Percentiles rank a stretch among this genome's conserved stretches.
phyloP scores from a whole-genome alignment of 2,329 filamentous ascomycete genomes.

The Cordyceps farinosa region DNA sequence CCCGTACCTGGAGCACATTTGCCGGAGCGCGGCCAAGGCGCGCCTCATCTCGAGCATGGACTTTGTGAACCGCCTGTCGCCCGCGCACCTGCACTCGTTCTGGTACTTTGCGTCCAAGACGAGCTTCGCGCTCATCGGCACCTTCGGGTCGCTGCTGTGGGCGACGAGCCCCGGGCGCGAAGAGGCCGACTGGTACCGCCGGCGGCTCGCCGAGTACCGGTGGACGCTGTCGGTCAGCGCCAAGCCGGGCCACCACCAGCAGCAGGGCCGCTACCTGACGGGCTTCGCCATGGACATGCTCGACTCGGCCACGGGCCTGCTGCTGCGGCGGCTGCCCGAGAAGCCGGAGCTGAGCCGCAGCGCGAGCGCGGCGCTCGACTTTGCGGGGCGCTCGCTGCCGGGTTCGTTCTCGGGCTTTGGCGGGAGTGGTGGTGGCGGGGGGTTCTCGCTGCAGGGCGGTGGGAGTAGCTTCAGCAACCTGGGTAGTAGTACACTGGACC shows the following conservation, averaged over 20 bases:
- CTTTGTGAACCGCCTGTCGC: constrained; percentile 88
- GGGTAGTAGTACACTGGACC: constrained; percentile 29
- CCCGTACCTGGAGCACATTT: constrained; percentile 84
- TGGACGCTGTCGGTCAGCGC: constrained; percentile 90
- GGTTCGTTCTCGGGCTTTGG: constrained; percentile 30
- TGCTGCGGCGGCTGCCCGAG: constrained; percentile 66
- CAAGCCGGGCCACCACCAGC: constrained; percentile 52
- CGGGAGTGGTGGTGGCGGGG: constrained; percentile 3
- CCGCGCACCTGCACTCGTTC: constrained; percentile 81
- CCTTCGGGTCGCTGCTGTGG: constrained; percentile 86
- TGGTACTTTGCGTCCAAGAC: constrained; percentile 88
- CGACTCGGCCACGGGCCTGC: constrained; percentile 65
- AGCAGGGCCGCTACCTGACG: constrained; percentile 55
- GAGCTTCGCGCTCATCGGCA: constrained; percentile 92
- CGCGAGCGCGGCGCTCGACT: constrained; percentile 45
- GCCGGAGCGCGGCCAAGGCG: constrained; percentile 88
- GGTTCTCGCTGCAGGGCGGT: constrained; percentile 31
- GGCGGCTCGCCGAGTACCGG: constrained; percentile 80
- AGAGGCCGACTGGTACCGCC: constrained; percentile 89
- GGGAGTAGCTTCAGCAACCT: constrained; percentile 39
- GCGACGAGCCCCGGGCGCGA: constrained; percentile 83
- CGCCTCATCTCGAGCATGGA: constrained; percentile 95
- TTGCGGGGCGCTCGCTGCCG: constrained; percentile 34
- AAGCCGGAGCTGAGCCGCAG: constrained; percentile 61
- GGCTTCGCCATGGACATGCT: constrained; percentile 75